A percentile compares a stretch with the other conserved stretches of the same genome.
phyloP scores from a whole-genome alignment of 768 basidiomycete species.

The Boletus edulis region DNA sequence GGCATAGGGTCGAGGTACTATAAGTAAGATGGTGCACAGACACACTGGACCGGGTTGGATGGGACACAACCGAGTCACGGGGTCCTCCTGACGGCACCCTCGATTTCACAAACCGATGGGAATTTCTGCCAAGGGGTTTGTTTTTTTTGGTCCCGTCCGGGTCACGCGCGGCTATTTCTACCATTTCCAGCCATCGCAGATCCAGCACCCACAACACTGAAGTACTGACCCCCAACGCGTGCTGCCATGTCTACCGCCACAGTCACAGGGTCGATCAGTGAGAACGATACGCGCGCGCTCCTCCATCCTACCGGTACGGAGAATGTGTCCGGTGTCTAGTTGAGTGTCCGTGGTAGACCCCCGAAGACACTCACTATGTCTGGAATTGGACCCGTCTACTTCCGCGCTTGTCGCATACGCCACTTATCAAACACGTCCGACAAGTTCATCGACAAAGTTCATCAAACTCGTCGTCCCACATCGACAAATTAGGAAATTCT shows the following conservation, averaged over 20 bases:
- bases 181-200: slow-evolving; percentile 12
- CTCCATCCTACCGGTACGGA: no score
- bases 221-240: background rate
- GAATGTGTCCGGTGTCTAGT: background rate
- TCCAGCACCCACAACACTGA: slow-evolving; percentile 6
- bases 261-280: background rate
- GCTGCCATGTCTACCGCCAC: background rate
- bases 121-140: slow-evolving; percentile 13
- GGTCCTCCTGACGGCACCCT: slow-evolving; percentile 25
- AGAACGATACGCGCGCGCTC: background rate
- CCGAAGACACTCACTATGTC: slow-evolving; percentile 21
- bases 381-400: slow-evolving; percentile 20
- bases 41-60: slow-evolving; percentile 2
- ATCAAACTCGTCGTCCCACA: slow-evolving; percentile 3
- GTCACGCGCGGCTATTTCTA: slow-evolving; percentile 12
- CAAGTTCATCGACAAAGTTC: slow-evolving; percentile 24
- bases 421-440: slow-evolving; percentile 28
- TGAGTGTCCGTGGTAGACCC: slow-evolving; percentile 11
- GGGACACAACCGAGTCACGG: slow-evolving; percentile 8
- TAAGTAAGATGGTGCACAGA: slow-evolving; percentile 24
- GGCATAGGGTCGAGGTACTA: slow-evolving; percentile 26
- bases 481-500: background rate
- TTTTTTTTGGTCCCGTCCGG: slow-evolving; percentile 23
- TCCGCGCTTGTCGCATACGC: slow-evolving; percentile 36
- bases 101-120: slow-evolving; percentile 18